Evolutionary conservation across 169 alveolate genomes (phyloP), one percentile per base, ranked within the genome.

Genomic region (Plasmodium adleri): DNA sequence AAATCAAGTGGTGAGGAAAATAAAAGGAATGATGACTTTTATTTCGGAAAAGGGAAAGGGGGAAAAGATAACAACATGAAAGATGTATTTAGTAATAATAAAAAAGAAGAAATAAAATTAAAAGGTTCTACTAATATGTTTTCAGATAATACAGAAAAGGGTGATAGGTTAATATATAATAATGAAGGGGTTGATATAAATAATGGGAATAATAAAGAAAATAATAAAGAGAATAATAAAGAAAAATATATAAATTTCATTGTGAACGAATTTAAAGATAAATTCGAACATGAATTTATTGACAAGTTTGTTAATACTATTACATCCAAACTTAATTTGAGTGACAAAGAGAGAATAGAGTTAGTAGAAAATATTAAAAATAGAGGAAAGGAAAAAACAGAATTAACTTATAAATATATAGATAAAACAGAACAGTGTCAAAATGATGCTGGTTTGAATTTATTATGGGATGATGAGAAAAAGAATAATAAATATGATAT

Each of bases 261-360:
- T n/a, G 62, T 74, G 12, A 54, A 62, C 10, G 88, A 74, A 62
- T 22, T 74, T 4, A 74, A 74, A 50, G 66, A 59, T 3, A 74
- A 60, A 10, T 74, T 74, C 3, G 64, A 74, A 47, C 9, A 50
- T 49, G 74, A 74, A 47, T 26, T 74, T 20, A 15, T 74, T n/a
- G 66, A 74, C n/a, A 45, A 8, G 8, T 47, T 60, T 47, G 43
- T 47, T 43, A 67, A 74, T 32, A 74, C 45, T 1, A 17, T 43
- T 45, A 47, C 62, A 24, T 10, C 26, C 26, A 62, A 62, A 54
- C 24, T 49, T 1, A 32, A 9, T 59, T 32, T 49, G 0, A 76
- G 52, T 24, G 9, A 22, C 9, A 76, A 12, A 39, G 75, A 64
- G 6, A 66, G 47, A 39, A 15, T 22, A 3, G 24, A 76, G 12